Percentiles rank a stretch among this genome's conserved stretches.
Evolutionary conservation across 495 filamentous ascomycete genomes (phyloP).

Genomic region (Articulospora tetracladia): DNA sequence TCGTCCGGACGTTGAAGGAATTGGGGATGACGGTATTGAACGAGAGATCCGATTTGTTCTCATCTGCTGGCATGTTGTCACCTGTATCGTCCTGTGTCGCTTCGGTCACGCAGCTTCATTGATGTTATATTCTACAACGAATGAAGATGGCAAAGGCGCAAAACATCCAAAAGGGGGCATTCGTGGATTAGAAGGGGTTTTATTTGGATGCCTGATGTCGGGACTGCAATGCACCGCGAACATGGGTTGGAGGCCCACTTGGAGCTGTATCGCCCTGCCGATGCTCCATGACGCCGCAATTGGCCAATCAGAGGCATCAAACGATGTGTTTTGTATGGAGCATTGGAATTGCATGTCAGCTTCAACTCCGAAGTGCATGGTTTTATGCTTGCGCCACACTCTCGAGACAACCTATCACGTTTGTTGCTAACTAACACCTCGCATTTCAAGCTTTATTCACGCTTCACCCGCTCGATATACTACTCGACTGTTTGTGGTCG

Average conservation of each 20-base stretch:
- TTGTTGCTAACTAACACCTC: too few species aligned
- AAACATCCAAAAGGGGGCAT: background rate
- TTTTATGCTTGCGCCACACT: too few species aligned
- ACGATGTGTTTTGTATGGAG: too few species aligned
- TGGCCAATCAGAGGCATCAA: too few species aligned
- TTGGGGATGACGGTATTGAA: constrained; percentile 94
- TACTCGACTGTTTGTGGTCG: too few species aligned
- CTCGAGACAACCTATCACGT: too few species aligned
- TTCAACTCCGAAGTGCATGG: too few species aligned
- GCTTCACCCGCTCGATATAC: too few species aligned
- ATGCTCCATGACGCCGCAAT: background rate
- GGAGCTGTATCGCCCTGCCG: background rate
- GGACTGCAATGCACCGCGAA: background rate
- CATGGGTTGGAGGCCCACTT: background rate
- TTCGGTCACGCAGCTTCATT: background rate
- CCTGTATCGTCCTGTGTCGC: too few species aligned
- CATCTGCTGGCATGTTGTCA: background rate
- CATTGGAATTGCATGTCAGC: too few species aligned
- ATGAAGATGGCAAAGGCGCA: background rate
- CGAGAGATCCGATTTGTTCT: constrained; percentile 75
- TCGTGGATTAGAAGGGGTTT: background rate
- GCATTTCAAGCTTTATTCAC: too few species aligned
- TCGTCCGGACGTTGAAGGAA: constrained; percentile 41
- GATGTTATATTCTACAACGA: too few species aligned
- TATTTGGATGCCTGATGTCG: background rate